Conservation (phyloP, 2,329 filamentous ascomycete genomes). For the Bipolaris victoriae region DNA sequence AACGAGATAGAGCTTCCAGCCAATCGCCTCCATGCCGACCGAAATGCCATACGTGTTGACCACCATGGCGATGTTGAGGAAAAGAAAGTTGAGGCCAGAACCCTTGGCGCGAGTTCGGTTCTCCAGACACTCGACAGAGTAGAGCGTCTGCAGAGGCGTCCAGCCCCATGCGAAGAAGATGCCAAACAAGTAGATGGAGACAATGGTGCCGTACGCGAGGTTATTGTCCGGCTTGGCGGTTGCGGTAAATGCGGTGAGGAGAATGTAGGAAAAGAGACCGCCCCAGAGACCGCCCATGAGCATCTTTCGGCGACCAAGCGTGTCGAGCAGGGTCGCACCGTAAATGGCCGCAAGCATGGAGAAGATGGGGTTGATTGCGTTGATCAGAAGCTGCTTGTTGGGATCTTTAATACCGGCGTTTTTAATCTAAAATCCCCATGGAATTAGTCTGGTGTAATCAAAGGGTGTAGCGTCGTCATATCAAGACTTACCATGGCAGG, state of each 20-base stretch:
- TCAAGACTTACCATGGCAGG: conserved; percentile 22
- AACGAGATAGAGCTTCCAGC: conserved; percentile 42
- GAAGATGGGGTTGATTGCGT: conserved; percentile 52
- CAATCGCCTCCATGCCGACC: conserved; percentile 41
- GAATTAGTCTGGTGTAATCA: neutral
- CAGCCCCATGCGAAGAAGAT: conserved; percentile 51
- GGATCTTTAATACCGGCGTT: conserved; percentile 47
- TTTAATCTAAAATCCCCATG: conserved; percentile 40
- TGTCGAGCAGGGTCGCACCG: conserved; percentile 46
- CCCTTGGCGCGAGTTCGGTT: conserved; percentile 50
- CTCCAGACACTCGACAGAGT: conserved; percentile 49
- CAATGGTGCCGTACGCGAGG: conserved; percentile 48
- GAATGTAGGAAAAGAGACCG: conserved; percentile 42
- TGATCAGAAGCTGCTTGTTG: conserved; percentile 49
- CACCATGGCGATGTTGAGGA: conserved; percentile 44
- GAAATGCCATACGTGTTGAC: conserved; percentile 45
- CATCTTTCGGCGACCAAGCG: conserved; percentile 44
- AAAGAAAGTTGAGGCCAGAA: conserved; percentile 42
- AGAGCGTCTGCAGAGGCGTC: conserved; percentile 50
- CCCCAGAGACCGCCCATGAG: conserved; percentile 47
- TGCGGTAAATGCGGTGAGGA: conserved; percentile 48
- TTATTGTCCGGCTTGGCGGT: conserved; percentile 31
- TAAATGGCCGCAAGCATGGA: conserved; percentile 48
- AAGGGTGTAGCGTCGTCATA: neutral
- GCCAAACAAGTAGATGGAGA: conserved; percentile 51